A percentile compares a stretch with the other conserved stretches of the same genome.
These are phyloP conservation scores for Starmerella tilneyi DNA, from an alignment of 805 yeast species.

Conservation along the genomic window DNA sequence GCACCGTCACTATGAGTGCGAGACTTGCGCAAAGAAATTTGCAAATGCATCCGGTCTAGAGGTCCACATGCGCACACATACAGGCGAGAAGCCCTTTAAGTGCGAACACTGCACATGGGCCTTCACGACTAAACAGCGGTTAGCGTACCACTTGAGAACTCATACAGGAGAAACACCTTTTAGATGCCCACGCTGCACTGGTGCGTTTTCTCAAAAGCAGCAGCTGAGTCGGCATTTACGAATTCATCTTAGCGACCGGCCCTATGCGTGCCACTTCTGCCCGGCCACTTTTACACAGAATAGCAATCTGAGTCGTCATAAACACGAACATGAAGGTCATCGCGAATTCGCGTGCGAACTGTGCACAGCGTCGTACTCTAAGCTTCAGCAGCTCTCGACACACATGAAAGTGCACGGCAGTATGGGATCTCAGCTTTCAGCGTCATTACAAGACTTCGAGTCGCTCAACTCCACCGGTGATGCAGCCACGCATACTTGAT, in stretches of 20 bases:
- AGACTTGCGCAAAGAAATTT: slow-evolving; percentile 59
- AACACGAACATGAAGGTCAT: slow-evolving; percentile 2
- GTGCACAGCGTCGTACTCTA: slow-evolving; percentile 2
- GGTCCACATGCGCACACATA: slow-evolving; percentile 74
- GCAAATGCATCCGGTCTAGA: slow-evolving; percentile 73
- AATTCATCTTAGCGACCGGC: slow-evolving; percentile 4
- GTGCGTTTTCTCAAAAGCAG: slow-evolving; percentile 3
- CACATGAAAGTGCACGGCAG: slow-evolving; percentile 1
- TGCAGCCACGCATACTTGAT: too few species aligned
- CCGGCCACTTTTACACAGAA: slow-evolving; percentile 6
- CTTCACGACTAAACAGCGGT: slow-evolving; percentile 4
- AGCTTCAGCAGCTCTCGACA: background rate
- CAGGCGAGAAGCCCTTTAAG: slow-evolving; percentile 64
- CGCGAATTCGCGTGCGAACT: background rate
- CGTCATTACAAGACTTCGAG: too few species aligned
- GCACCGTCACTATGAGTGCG: slow-evolving; percentile 4
- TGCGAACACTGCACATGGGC: slow-evolving; percentile 33
- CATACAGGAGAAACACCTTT: slow-evolving; percentile 5
- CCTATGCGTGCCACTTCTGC: slow-evolving; percentile 1
- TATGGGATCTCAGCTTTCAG: background rate
- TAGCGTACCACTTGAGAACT: background rate
- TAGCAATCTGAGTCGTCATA: slow-evolving; percentile 4
- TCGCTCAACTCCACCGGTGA: too few species aligned
- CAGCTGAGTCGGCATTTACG: slow-evolving; percentile 5
- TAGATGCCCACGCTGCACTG: background rate